Base-by-base conservation (phyloP, 371 early-diverging fungal genomes). In the Smittium mucronatum region DNA sequence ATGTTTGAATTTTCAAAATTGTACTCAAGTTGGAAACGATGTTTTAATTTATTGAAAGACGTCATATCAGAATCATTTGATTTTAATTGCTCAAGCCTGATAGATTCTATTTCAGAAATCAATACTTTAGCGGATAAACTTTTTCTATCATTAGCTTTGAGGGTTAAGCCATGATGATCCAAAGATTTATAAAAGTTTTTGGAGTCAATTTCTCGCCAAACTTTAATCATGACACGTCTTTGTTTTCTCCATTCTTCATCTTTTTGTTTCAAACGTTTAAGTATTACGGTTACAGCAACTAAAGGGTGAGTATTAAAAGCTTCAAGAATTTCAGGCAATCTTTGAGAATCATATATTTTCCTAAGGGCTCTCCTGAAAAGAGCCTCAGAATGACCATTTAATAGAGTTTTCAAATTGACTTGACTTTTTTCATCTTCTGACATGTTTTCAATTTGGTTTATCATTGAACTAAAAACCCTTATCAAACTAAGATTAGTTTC, bases 181-280 rank as follows among this genome's bases (percentile, higher is more conserved):
- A 99, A 82, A 0, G 99, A 89, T 72, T 94, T 93, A 78, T 93
- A 94, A 82, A 90, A 97, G 84, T 97, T 98, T 75, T 92, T 93
- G 63, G 87, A 82, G 61, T 96, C 93, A 59, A 88, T 77, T 70
- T 97, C 95, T 36, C 95, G 86, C 99, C 99, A 99, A 2, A 95
- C 84, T 76, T 94, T 95, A 78, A 90, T 88, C 87, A 89, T 93
- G 70, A 93, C 92, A 67, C 92, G 86, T 85, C 94, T 75, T 34
- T 75, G 71, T 35, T 85, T 81, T 73, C 92, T 89, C 94, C 98
- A 97, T 78, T 98, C 97, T 74, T 95, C 96, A 75, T 98, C 97
- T 76, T 98, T 97, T 74, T 94, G 93, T 81, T 96, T 94, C 17
- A 99, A 82, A 57, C 99, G 90, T 76, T 89, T 92, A 31, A 99